Conservation (phyloP, 805 yeast genomes). For the Wickerhamomyces queroliae region DNA sequence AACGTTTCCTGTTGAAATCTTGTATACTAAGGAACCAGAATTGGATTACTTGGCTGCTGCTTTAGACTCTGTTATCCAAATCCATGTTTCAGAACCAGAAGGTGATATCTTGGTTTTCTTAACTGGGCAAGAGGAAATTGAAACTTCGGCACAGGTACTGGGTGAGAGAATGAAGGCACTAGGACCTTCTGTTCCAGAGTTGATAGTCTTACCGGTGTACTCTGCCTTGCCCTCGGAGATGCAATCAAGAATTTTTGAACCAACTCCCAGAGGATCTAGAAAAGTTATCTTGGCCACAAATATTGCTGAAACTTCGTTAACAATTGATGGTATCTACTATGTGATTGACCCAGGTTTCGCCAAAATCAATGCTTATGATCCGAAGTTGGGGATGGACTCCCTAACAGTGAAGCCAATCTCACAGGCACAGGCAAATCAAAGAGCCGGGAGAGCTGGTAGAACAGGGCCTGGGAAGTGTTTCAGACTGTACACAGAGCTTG, state of each 20-base stretch:
- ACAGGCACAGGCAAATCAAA: conserved; percentile 91
- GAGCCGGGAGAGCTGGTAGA: conserved; percentile 97
- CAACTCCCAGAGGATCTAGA: conserved; percentile 76
- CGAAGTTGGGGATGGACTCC: conserved; percentile 88
- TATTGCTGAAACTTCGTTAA: conserved; percentile 95
- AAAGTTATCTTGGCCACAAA: conserved; percentile 94
- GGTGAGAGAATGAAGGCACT: conserved; percentile 60
- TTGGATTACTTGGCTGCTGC: conserved; percentile 81
- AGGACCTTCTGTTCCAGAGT: conserved; percentile 56
- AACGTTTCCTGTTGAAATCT: conserved; percentile 82
- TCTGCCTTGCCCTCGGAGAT: conserved; percentile 88
- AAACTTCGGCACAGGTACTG: conserved; percentile 74
- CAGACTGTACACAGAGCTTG: conserved; percentile 81
- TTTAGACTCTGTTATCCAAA: conserved; percentile 78
- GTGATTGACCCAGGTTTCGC: conserved; percentile 96
- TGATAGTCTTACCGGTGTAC: conserved; percentile 81
- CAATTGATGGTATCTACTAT: conserved; percentile 88
- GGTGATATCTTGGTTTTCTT: conserved; percentile 82
- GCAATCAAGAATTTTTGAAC: conserved; percentile 84
- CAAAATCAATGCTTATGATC: conserved; percentile 82
- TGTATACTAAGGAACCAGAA: conserved; percentile 78
- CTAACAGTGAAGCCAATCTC: conserved; percentile 82
- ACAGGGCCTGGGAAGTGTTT: conserved; percentile 95
- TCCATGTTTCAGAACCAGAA: conserved; percentile 69
- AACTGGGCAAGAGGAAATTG: conserved; percentile 95